These are phyloP conservation scores for Haplosporangium sp. DNA, from an alignment of 371 early-diverging fungal species.

Conservation along the genomic window DNA sequence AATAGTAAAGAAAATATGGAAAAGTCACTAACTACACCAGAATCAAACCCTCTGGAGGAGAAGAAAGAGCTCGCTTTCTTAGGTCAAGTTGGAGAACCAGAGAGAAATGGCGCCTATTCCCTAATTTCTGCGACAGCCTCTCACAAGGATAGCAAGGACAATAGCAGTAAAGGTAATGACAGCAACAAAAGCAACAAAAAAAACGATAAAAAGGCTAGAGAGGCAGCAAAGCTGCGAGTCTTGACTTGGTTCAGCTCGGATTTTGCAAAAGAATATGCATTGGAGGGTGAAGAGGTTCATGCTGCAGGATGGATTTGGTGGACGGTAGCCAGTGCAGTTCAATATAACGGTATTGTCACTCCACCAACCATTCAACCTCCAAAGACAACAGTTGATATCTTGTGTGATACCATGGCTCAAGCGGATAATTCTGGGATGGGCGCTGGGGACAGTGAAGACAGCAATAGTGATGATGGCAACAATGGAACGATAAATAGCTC, in stretches of 20 bases:
- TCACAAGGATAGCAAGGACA: too few species aligned
- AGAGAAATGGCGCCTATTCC: too few species aligned
- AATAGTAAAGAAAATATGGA: background rate
- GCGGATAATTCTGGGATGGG: background rate
- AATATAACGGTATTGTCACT: constrained; percentile 34
- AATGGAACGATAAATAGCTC: background rate
- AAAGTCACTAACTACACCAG: background rate
- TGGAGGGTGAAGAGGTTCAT: constrained; percentile 35
- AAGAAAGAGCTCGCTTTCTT: background rate
- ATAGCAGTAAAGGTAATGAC: background rate
- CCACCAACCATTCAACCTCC: constrained; percentile 5
- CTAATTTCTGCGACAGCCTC: too few species aligned
- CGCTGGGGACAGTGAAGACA: background rate
- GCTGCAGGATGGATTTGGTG: constrained; percentile 54
- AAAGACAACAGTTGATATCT: constrained; percentile 31
- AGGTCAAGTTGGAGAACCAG: background rate
- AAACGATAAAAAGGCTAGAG: constrained; percentile 1
- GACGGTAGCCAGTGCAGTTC: constrained; percentile 51
- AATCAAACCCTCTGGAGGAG: background rate
- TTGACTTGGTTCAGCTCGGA: constrained; percentile 47
- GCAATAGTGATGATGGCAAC: background rate
- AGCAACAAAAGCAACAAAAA: background rate
- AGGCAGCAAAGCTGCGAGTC: constrained; percentile 32
- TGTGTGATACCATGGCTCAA: constrained; percentile 39
- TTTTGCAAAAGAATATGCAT: constrained; percentile 39